phyloP scores from a whole-genome alignment of 164 flowering plant genomes.

The Malania oleifera region DNA sequence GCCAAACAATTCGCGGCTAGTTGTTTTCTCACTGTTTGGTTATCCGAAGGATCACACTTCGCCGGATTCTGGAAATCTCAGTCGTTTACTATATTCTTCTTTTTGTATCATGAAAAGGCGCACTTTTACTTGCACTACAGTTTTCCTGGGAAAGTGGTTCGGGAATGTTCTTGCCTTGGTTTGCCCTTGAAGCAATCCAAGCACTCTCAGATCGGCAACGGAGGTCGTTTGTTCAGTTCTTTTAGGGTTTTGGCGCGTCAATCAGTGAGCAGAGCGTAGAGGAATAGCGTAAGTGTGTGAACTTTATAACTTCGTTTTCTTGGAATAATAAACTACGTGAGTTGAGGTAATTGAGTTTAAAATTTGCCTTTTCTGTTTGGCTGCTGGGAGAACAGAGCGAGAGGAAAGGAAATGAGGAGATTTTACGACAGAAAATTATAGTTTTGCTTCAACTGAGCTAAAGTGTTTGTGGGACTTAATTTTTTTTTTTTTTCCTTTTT shows the following conservation, averaged over 20 bases:
- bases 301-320: background rate
- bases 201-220: constrained; percentile 1
- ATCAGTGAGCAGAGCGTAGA: background rate
- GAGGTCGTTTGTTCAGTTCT: background rate
- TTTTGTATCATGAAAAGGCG: background rate
- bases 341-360: background rate
- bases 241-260: background rate
- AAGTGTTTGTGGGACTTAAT: background rate
- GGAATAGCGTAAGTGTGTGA: background rate
- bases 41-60: background rate
- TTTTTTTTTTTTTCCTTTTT: background rate
- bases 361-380: background rate
- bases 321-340: background rate
- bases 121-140: background rate
- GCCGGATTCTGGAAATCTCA: background rate
- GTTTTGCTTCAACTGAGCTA: too few species aligned
- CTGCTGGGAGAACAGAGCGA: background rate
- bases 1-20: background rate
- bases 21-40: background rate
- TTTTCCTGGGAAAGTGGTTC: constrained; percentile 10
- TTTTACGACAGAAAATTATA: too few species aligned
- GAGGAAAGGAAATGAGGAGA: background rate
- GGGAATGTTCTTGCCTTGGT: constrained; percentile 15
- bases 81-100: too few species aligned
- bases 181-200: constrained; percentile 15